Evolutionary conservation across 371 early-diverging fungal genomes (phyloP).

Genomic region (Syncephalastrum contaminatum): DNA sequence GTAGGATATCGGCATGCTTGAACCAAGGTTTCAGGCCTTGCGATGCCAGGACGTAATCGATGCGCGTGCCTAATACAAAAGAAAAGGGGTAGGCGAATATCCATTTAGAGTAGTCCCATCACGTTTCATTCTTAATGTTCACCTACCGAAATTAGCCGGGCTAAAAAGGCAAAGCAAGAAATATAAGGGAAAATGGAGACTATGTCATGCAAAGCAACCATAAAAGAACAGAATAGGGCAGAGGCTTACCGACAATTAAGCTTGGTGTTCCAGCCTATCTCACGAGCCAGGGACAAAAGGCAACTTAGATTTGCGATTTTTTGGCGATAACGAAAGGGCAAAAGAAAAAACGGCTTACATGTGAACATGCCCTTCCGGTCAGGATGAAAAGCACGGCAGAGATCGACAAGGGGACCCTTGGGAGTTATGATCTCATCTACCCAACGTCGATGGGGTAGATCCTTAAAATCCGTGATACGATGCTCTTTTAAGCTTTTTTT

Average conservation of each 20-base stretch:
- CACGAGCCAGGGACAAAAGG: not conserved
- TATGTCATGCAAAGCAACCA: conserved; percentile 2
- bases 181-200: conserved; percentile 6
- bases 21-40: conserved; percentile 56
- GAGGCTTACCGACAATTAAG: conserved; percentile 62
- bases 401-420: conserved; percentile 55
- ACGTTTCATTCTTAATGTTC: not conserved
- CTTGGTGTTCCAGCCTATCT: conserved; percentile 71
- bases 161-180: conserved; percentile 15
- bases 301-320: not conserved
- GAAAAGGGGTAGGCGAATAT: too few relatives aligned
- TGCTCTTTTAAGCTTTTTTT: conserved; percentile 55
- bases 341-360: conserved; percentile 32
- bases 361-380: conserved; percentile 55
- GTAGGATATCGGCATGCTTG: conserved; percentile 56
- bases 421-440: conserved; percentile 60
- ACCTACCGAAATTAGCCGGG: conserved; percentile 55
- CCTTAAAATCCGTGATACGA: conserved; percentile 59
- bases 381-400: conserved; percentile 52
- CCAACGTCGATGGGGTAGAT: conserved; percentile 72
- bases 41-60: conserved; percentile 81
- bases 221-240: conserved; percentile 13
- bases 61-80: conserved; percentile 55
- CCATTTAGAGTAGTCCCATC: too few relatives aligned
- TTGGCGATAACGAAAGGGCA: too few relatives aligned